Conservation (phyloP, 139 green algal species). For the Coelastrella sp. region DNA sequence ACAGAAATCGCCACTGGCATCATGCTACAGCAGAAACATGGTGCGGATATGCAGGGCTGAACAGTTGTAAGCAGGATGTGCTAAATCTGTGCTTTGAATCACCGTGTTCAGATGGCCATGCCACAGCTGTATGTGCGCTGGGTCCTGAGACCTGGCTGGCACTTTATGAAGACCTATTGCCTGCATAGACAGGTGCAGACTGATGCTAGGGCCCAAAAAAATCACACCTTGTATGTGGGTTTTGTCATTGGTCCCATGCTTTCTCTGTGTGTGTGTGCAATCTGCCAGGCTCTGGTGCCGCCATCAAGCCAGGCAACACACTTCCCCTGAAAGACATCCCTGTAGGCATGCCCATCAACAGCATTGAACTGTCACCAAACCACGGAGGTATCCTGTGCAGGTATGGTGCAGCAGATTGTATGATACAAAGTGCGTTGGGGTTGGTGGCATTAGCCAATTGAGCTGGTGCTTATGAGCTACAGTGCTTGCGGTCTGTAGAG, state of each 20-base stretch:
- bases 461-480: background rate
- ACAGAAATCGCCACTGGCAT: too few species aligned
- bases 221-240: background rate
- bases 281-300: constrained; percentile 59
- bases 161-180: too few species aligned
- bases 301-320: constrained; percentile 83
- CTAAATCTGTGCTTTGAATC: too few species aligned
- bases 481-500: background rate
- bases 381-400: constrained; percentile 81
- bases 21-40: too few species aligned
- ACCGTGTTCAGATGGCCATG: too few species aligned
- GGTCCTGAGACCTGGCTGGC: too few species aligned
- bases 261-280: too few species aligned
- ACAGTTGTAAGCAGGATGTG: too few species aligned
- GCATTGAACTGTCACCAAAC: constrained; percentile 90
- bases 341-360: constrained; percentile 80
- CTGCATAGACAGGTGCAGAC: too few species aligned
- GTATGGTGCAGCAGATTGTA: background rate
- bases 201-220: background rate
- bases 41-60: too few species aligned
- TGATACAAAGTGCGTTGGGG: background rate
- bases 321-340: constrained; percentile 78
- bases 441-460: background rate
- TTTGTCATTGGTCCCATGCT: background rate
- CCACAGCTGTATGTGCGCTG: too few species aligned